Base-by-base conservation (phyloP, 805 yeast genomes). In the Blastobotrys peoriensis region DNA sequence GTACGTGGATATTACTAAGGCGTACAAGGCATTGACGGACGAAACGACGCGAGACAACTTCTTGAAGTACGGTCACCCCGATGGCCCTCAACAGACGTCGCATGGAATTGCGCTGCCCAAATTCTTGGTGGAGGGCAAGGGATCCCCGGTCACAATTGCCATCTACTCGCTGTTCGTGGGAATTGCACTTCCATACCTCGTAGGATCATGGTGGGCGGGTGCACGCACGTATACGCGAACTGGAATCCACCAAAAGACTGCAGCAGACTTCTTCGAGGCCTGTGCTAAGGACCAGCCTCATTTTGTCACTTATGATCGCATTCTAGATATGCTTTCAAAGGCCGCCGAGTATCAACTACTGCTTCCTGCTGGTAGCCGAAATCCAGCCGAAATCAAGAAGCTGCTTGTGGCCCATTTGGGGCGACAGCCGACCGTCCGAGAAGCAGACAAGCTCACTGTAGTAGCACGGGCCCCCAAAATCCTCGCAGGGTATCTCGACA, bases 31-130 rank as follows among this genome's bases (percentile, higher is more conserved):
- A 2, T 75, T 93, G 52, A 94, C 98, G 10, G 98, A 93, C 65
- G 96, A 86, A 54, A 74, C 71, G 8, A 79, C 86, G 2, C 83
- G 79, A 56, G 86, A 85, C 55, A 93, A 93, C 62, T 88, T 76
- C 63, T 69, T 82, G 56, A 81, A 78, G 55, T 93, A 83, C 59
- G 99, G 99, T 40, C 96, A 94, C 62, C 99, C 99, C 3, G 99
- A 93, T 68, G 98, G 98, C 36, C 96, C 95, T 35, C 95, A 86
- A 64, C 86, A 86, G 21, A 74, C 83, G 16, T 69, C 83, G 17
- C 96, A 87, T 62, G 98, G 98, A 50, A 88, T 93, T 63, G 99
- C 98, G 0, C 68, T 93, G 53, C 99, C 99, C 25, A 81, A 83
- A 61, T 87, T 86, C 66, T 72, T 93, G 49, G 85, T 94, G 23